Conservation (phyloP, 768 basidiomycete genomes). For the Holtermannia corniformis region DNA sequence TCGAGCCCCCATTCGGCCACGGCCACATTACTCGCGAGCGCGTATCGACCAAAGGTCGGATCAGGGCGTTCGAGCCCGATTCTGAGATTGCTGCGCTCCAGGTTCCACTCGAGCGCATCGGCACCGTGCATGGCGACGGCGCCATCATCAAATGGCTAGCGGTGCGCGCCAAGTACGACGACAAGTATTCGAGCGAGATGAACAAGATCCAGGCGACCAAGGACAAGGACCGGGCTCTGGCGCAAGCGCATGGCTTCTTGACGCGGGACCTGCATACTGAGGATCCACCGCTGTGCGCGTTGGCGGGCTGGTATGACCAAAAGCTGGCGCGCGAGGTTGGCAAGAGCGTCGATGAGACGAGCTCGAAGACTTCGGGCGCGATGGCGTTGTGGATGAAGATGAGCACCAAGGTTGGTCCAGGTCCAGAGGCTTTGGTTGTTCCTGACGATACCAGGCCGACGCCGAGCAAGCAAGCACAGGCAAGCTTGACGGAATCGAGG, state of each 20-base stretch:
- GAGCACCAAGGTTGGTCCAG: slow-evolving; percentile 23
- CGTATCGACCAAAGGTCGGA: slow-evolving; percentile 30
- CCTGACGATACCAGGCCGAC: not conserved
- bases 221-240: slow-evolving; percentile 26
- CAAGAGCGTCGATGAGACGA: slow-evolving; percentile 38
- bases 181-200: slow-evolving; percentile 30
- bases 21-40: slow-evolving; percentile 30
- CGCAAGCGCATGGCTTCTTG: slow-evolving; percentile 34
- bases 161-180: slow-evolving; percentile 37
- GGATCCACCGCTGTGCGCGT: slow-evolving; percentile 27
- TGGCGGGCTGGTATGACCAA: slow-evolving; percentile 32
- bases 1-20: slow-evolving; percentile 14
- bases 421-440: not conserved
- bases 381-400: slow-evolving; percentile 36
- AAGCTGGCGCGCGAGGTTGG: slow-evolving; percentile 28
- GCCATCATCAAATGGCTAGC: slow-evolving; percentile 41
- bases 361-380: slow-evolving; percentile 28
- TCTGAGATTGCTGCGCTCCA: slow-evolving; percentile 23
- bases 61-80: slow-evolving; percentile 32
- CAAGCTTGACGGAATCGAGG: not conserved
- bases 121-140: slow-evolving; percentile 32
- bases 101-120: slow-evolving; percentile 29
- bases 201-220: slow-evolving; percentile 27
- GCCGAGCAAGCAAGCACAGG: not conserved
- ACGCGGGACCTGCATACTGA: slow-evolving; percentile 35